Base-by-base conservation (phyloP, 768 basidiomycete species). In the Neoboletus subvelutipes region DNA sequence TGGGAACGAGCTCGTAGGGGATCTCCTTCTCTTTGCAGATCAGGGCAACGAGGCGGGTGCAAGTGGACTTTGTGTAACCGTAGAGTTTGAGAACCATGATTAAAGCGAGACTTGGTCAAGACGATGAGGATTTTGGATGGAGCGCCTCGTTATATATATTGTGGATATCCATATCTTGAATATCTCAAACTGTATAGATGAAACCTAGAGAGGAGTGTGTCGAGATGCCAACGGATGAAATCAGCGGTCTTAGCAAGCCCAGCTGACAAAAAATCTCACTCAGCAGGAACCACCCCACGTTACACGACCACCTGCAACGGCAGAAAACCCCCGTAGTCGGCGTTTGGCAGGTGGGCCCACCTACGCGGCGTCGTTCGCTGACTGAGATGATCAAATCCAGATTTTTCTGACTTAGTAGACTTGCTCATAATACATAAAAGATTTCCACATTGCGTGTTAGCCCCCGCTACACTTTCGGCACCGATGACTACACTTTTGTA, bases 21-120 rank as follows among this genome's bases (percentile, higher is more conserved):
- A 88, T 74, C 1, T 76, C 61, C 64, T 82, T 82, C 68, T 88
- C 87, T 58, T 78, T 76, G 60, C 81, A 72, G 17, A 85, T 64
- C 42, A 75, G 57, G 4, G 76, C 81, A 24, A 85, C 85, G 34
- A 80, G 77, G 15, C 73, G 76, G 6, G 82, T 81, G 75, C 76
- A 80, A 22, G 80, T 76, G 7, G 83, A 82, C 33, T 13, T 0
- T 48, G 65, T 7, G 56, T 0, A 47, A 17, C 77, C 77, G 66
- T 72, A 40, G 40, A 80, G 52, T 42, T 69, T 74, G 62, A 79
- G 65, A 50, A 71, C 64, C 75, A 78, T 80, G 52, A 18, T 56
- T 5, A 29, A 5, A 31, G 24, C 11, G 17, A 51, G 34, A 33
- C 1, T 22, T 18, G 51, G 28, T 48, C 15, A 28, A 22, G 55